Base-by-base conservation (phyloP, 2,329 filamentous ascomycete genomes). In the Aureobasidium vineae region DNA sequence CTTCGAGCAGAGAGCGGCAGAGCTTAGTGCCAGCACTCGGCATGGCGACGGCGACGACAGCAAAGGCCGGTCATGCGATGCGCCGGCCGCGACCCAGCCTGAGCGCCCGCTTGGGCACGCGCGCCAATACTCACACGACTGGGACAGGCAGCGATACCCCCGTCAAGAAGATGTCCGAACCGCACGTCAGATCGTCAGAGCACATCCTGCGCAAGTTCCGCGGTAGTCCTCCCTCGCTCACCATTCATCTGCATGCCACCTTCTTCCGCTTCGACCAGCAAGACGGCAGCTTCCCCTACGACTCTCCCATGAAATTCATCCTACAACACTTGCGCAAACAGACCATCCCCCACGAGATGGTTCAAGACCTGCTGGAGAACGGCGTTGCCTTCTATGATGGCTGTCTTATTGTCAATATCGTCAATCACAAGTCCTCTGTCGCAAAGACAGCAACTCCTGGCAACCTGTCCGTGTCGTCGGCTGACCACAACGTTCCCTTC, bases 181-280 rank as follows among this genome's bases (percentile, higher is more conserved):
- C 75, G 3, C 71, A 72, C 63, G 92, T 94, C 50, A 85, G 89
- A 75, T 90, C 88, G 36, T 86, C 88, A 68, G 79, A 84, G 16
- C 91, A 95, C 72, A 92, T 98, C 56, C 82, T 98, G n/a, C 88
- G 86, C 72, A 96, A 93, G 78, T 92, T 89, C 77, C 83, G 81
- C 47, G 86, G 84, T 73, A 83, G 83, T 60, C 86, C 88, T 10
- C 93, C 95, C 0, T 98, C 94, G 4, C 82, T 99, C 28, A 87
- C 94, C 60, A 82, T 99, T 28, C 93, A 97, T 76, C 82, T 99
- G 38, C 88, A 97, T 75, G 84, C 88, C 11, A 92, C 86, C 5
- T 89, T 97, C 78, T 98, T 97, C 75, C 87, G 90, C 67, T 96
- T 99, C 79, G 94, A 98, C 72, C 88, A 92, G 72, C 94, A 97